Evolutionary conservation across 805 yeast species (phyloP).

Genomic region (Nakazawaea populi): DNA sequence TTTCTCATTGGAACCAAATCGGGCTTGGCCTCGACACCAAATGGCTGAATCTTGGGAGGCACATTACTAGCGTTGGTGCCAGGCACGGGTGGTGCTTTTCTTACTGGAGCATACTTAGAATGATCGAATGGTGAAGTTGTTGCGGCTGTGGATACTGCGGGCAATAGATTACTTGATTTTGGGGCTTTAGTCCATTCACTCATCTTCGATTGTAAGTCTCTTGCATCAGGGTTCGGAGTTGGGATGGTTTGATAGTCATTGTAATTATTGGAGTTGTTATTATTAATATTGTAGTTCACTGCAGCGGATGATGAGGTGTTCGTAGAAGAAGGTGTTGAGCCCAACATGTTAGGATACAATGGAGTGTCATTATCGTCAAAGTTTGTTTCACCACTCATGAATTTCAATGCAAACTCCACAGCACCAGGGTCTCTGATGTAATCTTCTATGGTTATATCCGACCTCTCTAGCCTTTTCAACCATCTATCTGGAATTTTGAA

Average conservation of each 20-base stretch:
- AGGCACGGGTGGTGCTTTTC: slow-evolving; percentile 38
- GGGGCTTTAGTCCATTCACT: slow-evolving; percentile 40
- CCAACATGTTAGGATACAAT: slow-evolving; percentile 9
- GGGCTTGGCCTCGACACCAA: slow-evolving; percentile 11
- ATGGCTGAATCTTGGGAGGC: slow-evolving; percentile 7
- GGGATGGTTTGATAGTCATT: slow-evolving; percentile 17
- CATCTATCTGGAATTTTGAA: slow-evolving; percentile 51
- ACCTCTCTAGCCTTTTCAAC: slow-evolving; percentile 49
- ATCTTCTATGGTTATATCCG: slow-evolving; percentile 57
- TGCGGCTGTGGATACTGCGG: slow-evolving; percentile 10
- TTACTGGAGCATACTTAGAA: slow-evolving; percentile 28
- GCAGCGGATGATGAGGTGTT: not conserved
- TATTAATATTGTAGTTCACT: not conserved
- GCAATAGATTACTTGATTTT: slow-evolving; percentile 6
- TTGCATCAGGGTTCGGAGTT: slow-evolving; percentile 13
- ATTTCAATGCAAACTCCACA: slow-evolving; percentile 54
- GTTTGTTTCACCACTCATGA: slow-evolving; percentile 42
- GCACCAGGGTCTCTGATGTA: slow-evolving; percentile 61
- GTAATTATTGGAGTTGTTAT: not conserved
- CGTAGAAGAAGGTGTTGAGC: not conserved
- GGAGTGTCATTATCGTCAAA: slow-evolving; percentile 25
- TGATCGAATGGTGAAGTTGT: slow-evolving; percentile 12
- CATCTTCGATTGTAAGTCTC: slow-evolving; percentile 21
- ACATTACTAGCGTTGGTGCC: not conserved
- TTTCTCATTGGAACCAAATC: slow-evolving; percentile 43